phyloP scores from a whole-genome alignment of 495 filamentous ascomycete genomes.

The Astrocystis sublimbata region DNA sequence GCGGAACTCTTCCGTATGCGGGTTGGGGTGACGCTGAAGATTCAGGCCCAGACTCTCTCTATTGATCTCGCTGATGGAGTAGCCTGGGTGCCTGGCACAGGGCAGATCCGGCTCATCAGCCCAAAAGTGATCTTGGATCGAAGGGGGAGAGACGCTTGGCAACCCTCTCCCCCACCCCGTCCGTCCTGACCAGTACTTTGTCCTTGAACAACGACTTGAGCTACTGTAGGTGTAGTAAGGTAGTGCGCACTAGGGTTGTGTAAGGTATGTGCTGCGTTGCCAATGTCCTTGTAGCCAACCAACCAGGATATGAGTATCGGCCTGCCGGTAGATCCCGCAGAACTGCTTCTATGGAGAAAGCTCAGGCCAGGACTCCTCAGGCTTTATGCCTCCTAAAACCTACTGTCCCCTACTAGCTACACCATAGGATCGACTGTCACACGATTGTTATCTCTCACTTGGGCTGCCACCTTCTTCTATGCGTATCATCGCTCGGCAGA shows the following conservation, averaged over 20 bases:
- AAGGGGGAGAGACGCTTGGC: constrained; percentile 16
- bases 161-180: constrained; percentile 12
- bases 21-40: not conserved
- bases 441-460: not conserved
- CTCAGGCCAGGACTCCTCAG: no score
- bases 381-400: constrained; percentile 7
- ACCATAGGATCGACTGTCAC: constrained; percentile 9
- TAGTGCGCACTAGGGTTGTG: no score
- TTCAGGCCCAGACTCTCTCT: not conserved
- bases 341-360: not conserved
- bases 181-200: constrained; percentile 7
- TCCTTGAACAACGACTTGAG: constrained; percentile 8
- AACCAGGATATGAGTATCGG: constrained; percentile 9
- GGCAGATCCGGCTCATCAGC: constrained; percentile 16
- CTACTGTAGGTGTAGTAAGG: not conserved
- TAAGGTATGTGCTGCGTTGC: constrained; percentile 1
- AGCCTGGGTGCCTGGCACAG: constrained; percentile 1
- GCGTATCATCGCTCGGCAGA: not conserved
- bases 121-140: constrained; percentile 17
- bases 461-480: constrained; percentile 5
- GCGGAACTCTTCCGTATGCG: constrained; percentile 10
- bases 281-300: constrained; percentile 8
- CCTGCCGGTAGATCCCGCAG: constrained; percentile 15
- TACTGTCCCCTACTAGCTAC: not conserved
- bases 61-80: not conserved